Evolutionary conservation across 768 basidiomycete species (phyloP), one percentile per base, ranked within the genome.

Genomic region (Suillus discolor): DNA sequence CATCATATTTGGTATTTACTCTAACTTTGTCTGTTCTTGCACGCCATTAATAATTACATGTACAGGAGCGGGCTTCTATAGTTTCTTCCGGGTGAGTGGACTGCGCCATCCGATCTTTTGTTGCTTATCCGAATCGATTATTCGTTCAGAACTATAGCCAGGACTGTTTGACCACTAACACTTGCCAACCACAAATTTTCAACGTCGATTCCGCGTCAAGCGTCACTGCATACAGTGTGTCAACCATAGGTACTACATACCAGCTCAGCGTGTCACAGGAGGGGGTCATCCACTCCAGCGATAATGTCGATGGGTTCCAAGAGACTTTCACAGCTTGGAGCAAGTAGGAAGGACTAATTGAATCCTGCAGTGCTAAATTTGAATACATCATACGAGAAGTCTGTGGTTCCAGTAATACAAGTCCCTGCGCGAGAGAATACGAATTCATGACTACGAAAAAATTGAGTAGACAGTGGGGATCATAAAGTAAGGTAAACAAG

Each of bases 11-110:
- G 85, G 83, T 79, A 41, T 61, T 31, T 12, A 20, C 31, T 15
- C 12, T 9, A 7, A 16, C 67, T 68, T 72, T 63, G 6, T 54
- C 34, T 41, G 6, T 3, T 38, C 47, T 62, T 25, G 63, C 66
- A 71, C 25, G 63, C 11, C 16, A 25, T 65, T 47, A 3, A 60
- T 55, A 5, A 60, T 42, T 6, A 31, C 9, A 18, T 18, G 6
- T 53, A 28, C 61, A 82, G 82, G 84, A 42, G 83, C 79, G 5
- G 85, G 85, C 1, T 73, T 83, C 57, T 86, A 86, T 74, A 83
- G 79, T 71, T 86, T 86, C 76, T 86, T 81, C 82, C 75, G 77
- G 71, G 83, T 80, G 70, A 61, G 71, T 63, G 11, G 23, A 7
- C 28, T 12, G 5, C 15, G 7, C 20, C 38, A 2, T 20, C 6